Base-by-base conservation (phyloP, 2,329 filamentous ascomycete species). In the Colletotrichum limetticola region DNA sequence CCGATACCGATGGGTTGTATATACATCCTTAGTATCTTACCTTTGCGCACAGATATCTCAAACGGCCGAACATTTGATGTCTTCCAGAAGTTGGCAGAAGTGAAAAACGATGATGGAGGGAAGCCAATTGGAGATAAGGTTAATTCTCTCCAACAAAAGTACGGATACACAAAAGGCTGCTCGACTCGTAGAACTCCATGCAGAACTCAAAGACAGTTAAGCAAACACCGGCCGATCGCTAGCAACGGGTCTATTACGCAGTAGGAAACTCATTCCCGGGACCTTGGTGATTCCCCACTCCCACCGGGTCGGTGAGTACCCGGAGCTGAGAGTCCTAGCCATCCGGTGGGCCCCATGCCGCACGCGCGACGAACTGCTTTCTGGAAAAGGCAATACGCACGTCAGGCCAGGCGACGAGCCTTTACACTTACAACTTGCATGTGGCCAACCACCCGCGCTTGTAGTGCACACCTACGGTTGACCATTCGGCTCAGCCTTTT, bases 361-460 rank as follows among this genome's bases (percentile, higher is more conserved):
- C 37, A 42, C 5, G 42, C 16, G 56, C 65, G 56, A 62, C 71
- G 66, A 71, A 61, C 66, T 72, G 70, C 70, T 70, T 68, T 26
- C 66, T 68, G 55, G 64, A 72, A 61, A 12, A 53, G 70, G 70
- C 35, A 72, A 72, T 61, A 14, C 30, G 42, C 65, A 72, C 22
- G 57, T 3, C 37, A 19, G 37, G 14, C 14, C 14, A 42, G 37
- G 37, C 37, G 37, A 42, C 4, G 16, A 42, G 37, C 37, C 19
- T 28, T 19, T 52, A 26, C 53, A 28, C n/a, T 30, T 7, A 55
- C 56, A n/a, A 24, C 49, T 56, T 57, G 53, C 58, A 68, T 68
- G 69, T 42, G 46, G 32, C 46, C n/a, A 19, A 19, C 61, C 61
- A 22, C 14, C 28, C 22, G 42, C 30, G 46, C 30, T 30, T 24